Base-by-base conservation (phyloP, 768 basidiomycete genomes). In the Russula vinacea region DNA sequence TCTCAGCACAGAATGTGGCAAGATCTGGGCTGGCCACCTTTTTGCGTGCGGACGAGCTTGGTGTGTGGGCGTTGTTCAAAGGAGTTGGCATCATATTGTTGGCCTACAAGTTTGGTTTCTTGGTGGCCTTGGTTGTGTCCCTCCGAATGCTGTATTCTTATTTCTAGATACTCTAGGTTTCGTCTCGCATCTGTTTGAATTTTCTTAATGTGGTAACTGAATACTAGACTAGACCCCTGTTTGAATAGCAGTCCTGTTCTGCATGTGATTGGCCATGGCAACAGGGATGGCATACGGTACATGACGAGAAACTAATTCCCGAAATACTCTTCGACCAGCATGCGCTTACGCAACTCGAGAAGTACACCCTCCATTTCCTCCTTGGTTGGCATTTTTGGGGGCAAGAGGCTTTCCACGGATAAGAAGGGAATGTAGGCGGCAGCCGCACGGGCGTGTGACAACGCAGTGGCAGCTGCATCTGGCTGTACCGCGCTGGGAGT, bases 351-450 rank as follows among this genome's bases (percentile, higher is more conserved):
- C 66, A 94, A 76, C 32, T 81, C 82, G 62, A 97, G 79, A 59
- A 97, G 73, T 11, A 90, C 83, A 24, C 75, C 73, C 72, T 92
- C 92, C 89, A 92, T 88, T 74, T 95, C 90, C 52, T 84, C 83
- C 61, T 82, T 79, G 1, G 83, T 84, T 1, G 91, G 90, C 75
- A 95, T 74, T 68, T 83, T 86, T 0, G 94, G 93, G 13, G 87
- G 84, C 58, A 90, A 71, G 10, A 96, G 80, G 63, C 87, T 80
- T 66, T 88, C 86, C 22, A 86, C 77, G 22, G 84, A 77, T n/a
- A 95, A 78, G 76, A 94, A 90, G 3, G 87, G 80, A 17, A 93
- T 88, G 69, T 84, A 83, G 3, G 87, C 78, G 0, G 87, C 86
- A 16, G 84, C 86, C n/a, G 84, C 78, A 62, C 78, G 79, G 24